Evolutionary conservation across 2,329 filamentous ascomycete species (phyloP).

Genomic region (Trichoderma arundinaceum): DNA sequence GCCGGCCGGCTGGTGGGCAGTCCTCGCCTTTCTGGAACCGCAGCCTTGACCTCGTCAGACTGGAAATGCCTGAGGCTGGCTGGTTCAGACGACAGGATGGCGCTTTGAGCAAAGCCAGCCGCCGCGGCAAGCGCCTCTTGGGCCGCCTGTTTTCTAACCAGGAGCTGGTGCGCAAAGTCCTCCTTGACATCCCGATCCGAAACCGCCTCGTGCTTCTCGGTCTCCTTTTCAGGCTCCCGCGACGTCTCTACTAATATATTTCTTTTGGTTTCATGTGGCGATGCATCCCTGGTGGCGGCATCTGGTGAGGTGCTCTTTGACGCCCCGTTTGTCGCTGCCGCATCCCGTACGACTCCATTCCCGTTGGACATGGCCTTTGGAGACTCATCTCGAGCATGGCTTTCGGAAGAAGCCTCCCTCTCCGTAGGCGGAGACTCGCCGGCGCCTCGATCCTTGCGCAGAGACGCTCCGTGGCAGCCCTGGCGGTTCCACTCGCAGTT

Average conservation of each 20-base stretch:
- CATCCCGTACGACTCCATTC: background rate
- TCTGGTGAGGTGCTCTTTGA: background rate
- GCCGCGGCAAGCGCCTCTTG: constrained; percentile 25
- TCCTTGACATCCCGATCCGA: background rate
- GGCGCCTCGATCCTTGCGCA: background rate
- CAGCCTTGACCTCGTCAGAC: background rate
- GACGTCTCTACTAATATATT: background rate
- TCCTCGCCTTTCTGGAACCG: background rate
- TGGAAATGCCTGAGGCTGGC: background rate
- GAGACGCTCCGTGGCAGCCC: constrained; percentile 44
- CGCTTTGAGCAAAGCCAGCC: constrained; percentile 20
- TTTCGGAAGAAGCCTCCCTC: background rate
- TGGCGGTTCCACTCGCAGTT: constrained; percentile 58
- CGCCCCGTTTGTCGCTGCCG: background rate
- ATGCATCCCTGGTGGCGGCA: background rate
- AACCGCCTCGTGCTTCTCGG: background rate
- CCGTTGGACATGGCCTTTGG: background rate
- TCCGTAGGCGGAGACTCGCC: background rate
- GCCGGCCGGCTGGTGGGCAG: constrained; percentile 32
- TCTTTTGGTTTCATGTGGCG: background rate
- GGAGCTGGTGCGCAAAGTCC: constrained; percentile 5
- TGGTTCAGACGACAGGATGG: constrained; percentile 7
- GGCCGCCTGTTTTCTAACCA: constrained; percentile 12
- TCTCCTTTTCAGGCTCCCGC: background rate
- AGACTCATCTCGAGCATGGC: background rate